These are phyloP conservation scores for Pterocarpus santalinus DNA, from an alignment of 306 rosid species.

Conservation along the genomic window DNA sequence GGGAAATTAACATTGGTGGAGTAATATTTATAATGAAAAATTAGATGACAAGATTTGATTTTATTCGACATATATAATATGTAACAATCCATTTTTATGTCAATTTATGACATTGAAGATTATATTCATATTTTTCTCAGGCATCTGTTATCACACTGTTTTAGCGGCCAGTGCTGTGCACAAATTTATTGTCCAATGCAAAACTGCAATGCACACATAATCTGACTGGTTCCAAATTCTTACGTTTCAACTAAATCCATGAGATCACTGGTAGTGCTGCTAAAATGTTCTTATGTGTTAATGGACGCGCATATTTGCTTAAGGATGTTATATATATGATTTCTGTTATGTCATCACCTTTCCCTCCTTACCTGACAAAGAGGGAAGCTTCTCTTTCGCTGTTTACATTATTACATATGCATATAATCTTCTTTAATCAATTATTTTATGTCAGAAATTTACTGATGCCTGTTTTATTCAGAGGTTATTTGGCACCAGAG, in stretches of 20 bases:
- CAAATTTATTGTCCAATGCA: background rate
- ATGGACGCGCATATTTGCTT: background rate
- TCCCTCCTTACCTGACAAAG: constrained; percentile 20
- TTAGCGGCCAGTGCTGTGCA: constrained; percentile 9
- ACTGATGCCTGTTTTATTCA: constrained; percentile 48
- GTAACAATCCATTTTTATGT: constrained; percentile 20
- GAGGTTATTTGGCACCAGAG: constrained; percentile 99
- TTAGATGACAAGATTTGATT: background rate
- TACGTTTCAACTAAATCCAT: background rate
- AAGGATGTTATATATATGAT: constrained; percentile 4
- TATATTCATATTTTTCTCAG: background rate
- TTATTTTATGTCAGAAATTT: constrained; percentile 21
- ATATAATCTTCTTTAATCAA: background rate
- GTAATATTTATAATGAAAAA: background rate
- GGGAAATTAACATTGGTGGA: background rate
- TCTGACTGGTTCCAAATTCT: constrained; percentile 4
- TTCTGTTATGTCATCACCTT: background rate
- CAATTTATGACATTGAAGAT: constrained; percentile 6
- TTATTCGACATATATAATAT: background rate
- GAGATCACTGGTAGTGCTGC: constrained; percentile 20
- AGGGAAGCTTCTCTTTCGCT: constrained; percentile 27
- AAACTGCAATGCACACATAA: constrained; percentile 19
- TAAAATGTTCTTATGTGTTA: constrained; percentile 1
- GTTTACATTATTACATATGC: constrained; percentile 5
- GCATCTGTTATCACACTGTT: constrained; percentile 5